Evolutionary conservation across 352 stramenopile genomes (phyloP), one percentile per base, ranked within the genome.

Genomic region (Globisporangium nagaii): DNA sequence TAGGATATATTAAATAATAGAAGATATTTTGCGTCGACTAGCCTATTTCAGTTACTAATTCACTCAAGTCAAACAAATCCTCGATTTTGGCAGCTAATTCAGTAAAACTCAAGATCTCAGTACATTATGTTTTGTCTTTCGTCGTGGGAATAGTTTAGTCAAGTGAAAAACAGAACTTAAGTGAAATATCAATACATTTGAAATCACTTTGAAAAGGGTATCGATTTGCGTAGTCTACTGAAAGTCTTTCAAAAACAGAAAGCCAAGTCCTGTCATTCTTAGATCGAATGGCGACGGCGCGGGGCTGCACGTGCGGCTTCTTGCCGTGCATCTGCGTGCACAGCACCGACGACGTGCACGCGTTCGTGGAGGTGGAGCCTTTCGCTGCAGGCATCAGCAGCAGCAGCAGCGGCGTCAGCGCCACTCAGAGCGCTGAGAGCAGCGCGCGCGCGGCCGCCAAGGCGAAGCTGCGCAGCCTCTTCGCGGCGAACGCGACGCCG

Each of bases 291-390:
- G 51, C 22, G 31, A 43, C 45, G 48, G 51, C 30, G 30, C 50
- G 25, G 28, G 31, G 47, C 51, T 90, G 79, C 60, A 73, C 70
- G 13, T 91, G 81, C 49, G 72, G 76, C 0, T 53, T 91, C 20
- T 60, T 91, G 50, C 81, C 81, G 32, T 91, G 81, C 52, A 84
- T 91, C 60, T 91, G 81, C 60, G 73, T 80, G 39, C 58, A 78
- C 28, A 58, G 54, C 27, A 49, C 43, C 32, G 69, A 70, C 5
- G 72, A 80, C 10, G 34, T 15, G 25, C 25, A 42, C 22, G 42
- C 25, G 17, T 48, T 48, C 42, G 42, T 48, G 42, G 42, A 48
- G 15, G 17, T 48, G 24, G 42, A 48, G 25, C 7, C 42, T 17
- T 48, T 48, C 15, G n/a, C 25, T 3, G 2, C 20, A 3, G n/a